A percentile compares a stretch with the other conserved stretches of the same genome.
Conservation (phyloP, 1,284 basidiomycete species). For the Papiliotrema nemorosa region DNA sequence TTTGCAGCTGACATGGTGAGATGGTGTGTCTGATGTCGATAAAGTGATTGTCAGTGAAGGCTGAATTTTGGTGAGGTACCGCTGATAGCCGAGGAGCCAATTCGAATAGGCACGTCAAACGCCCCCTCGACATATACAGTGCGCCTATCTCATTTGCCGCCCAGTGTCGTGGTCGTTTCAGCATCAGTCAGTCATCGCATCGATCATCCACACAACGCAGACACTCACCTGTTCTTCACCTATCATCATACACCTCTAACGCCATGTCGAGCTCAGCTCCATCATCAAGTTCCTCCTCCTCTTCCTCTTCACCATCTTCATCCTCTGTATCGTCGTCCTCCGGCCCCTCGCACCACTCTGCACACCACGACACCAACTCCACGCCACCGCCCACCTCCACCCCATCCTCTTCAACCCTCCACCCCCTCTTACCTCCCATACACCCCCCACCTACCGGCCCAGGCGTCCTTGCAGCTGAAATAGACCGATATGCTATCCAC, state of each 20-base stretch:
- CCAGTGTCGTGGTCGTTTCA: too few relatives aligned
- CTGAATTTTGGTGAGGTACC: too few relatives aligned
- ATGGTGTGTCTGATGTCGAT: background rate
- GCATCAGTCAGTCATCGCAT: too few relatives aligned
- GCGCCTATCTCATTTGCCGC: too few relatives aligned
- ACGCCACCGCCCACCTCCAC: background rate
- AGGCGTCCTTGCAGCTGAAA: background rate
- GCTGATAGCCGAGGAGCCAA: too few relatives aligned
- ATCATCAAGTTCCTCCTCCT: background rate
- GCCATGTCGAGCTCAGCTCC: background rate
- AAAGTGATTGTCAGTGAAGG: too few relatives aligned
- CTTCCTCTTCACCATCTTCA: background rate
- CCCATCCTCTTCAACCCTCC: conserved; percentile 1
- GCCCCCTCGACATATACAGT: too few relatives aligned
- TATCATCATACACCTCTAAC: background rate
- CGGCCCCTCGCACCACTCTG: background rate
- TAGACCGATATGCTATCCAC: background rate
- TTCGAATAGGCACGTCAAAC: too few relatives aligned
- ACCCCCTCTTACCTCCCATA: conserved; percentile 1
- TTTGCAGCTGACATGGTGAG: conserved; percentile 1
- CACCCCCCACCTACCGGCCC: conserved; percentile 5
- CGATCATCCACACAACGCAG: too few relatives aligned
- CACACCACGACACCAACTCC: background rate
- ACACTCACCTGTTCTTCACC: too few relatives aligned
- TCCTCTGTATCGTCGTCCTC: background rate